Percentiles rank a stretch among this genome's conserved stretches.
Conservation (phyloP, 2,329 filamentous ascomycete species). For the Stachybotrys elegans region DNA sequence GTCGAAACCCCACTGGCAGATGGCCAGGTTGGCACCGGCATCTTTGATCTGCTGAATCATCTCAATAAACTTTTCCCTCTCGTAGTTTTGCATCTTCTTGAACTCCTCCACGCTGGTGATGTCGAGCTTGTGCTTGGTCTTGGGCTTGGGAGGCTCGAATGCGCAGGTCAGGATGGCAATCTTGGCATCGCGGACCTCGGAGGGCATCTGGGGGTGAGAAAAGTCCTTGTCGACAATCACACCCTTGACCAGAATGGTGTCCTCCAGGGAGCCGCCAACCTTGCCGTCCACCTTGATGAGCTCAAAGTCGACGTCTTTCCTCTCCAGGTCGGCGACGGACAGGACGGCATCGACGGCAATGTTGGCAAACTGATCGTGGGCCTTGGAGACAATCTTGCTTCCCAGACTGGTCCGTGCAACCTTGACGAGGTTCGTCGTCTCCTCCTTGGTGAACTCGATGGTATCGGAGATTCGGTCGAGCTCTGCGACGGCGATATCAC, state of each 20-base stretch:
- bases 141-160: constrained; percentile 98
- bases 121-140: constrained; percentile 99
- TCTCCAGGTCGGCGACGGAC: constrained; percentile 90
- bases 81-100: constrained; percentile 94
- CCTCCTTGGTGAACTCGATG: constrained; percentile 75
- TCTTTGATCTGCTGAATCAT: constrained; percentile 99
- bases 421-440: constrained; percentile 84
- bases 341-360: constrained; percentile 97
- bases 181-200: constrained; percentile 91
- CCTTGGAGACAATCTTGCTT: constrained; percentile 98
- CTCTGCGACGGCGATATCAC: constrained; percentile 90
- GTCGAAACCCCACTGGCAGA: constrained; percentile 99
- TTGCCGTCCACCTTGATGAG: constrained; percentile 99
- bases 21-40: constrained; percentile 92
- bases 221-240: constrained; percentile 99
- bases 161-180: constrained; percentile 96
- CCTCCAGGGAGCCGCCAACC: constrained; percentile 88
- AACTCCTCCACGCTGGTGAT: constrained; percentile 97
- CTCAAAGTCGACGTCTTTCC: constrained; percentile 97
- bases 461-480: constrained; percentile 90
- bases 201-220: constrained; percentile 98
- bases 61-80: constrained; percentile 92
- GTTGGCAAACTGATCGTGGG: constrained; percentile 95
- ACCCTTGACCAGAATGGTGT: constrained; percentile 91
- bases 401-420: constrained; percentile 94